Evolutionary conservation across 2,329 filamentous ascomycete species (phyloP), one percentile per base, ranked within the genome.

Genomic region (Lasiodiplodia hormozganensis): DNA sequence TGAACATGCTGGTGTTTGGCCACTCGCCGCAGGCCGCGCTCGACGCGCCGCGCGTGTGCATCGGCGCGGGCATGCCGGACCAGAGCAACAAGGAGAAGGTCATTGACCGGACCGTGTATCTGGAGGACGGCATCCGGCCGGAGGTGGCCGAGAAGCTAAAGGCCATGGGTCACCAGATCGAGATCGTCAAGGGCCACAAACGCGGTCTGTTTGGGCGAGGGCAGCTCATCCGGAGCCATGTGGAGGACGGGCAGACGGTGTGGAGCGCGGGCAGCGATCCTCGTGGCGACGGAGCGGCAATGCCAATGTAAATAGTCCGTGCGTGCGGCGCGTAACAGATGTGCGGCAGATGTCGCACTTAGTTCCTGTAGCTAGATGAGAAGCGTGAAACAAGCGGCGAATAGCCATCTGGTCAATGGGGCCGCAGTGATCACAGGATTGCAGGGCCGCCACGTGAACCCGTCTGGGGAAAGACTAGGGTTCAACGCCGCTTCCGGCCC

Each of bases 181-280:
- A 88, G 73, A 85, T 95, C 25, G 82, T 96, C 2, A 85, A 74
- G n/a, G 93, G 89, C 0, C 86, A 86, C 78, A 81, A 81, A 43
- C 86, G 94, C 70, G 85, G 85, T 1, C 82, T 91, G 81, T 97
- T 97, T 82, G 94, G 94, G 0, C 84, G 93, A 3, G 95, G 95
- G 0, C 94, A 98, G 84, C 86, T 97, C 60, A 96, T 97, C 70
- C 84, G 93, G 69, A 89, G 89, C 76, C 90, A 92, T 77, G 83
- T 90, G 31, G 94, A 97, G 72, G 92, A 96, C 53, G 88, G 88
- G 3, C 84, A 86, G 36, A 84, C 88, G 7, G 86, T 98, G 2
- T 98, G 92, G 88, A 96, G 92, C 67, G 95, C 89, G 0, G 95
- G 94, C 0, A 97, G 94, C 78, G 95, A 99, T 83, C 86, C 88